Evolutionary conservation across 1,284 basidiomycete species (phyloP), one percentile per base, ranked within the genome.

Genomic region (Malassezia pachydermatis): DNA sequence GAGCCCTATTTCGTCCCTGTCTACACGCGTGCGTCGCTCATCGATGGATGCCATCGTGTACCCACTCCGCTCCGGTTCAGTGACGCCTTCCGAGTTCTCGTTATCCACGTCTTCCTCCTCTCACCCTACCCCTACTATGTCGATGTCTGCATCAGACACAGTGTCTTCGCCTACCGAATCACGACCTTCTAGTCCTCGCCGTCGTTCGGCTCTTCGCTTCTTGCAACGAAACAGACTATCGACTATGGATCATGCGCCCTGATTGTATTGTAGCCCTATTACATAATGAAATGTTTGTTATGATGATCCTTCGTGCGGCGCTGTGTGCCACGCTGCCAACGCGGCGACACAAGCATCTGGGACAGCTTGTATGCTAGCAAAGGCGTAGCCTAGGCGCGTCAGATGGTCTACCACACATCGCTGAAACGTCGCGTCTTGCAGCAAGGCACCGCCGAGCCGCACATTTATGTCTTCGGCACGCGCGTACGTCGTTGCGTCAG

Each of bases 171-270:
- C 17, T 29, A 14, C 17, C 17, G 7, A 14, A 7, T 43, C 41
- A 3, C 32, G 14, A 20, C 19, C 42, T 5, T 4, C 24, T 0
- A 40, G 37, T 16, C 37, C 37, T 8, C 27, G 19, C 13, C 37
- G 44, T 14, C 36, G 45, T 28, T 32, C 47, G 33, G 44, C 50
- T 2, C 17, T 25, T 44, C 50, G 50, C 5, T 52, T 52, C 34
- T 20, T 47, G 29, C 50, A 52, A 24, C 50, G 36, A 4, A 41
- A 52, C 19, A 44, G 45, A 5, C 20, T 52, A 4, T 52, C 50
- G 10, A 30, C 50, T 16, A 43, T 52, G 44, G 27, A 34, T 3
- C 22, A 33, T n/a, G n/a, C 17, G 36, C 36, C 22, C 14, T 17
- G 36, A 24, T 24, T 38, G 22, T 17, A 24, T 24, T 9, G 36